These are phyloP conservation scores for Clohesyomyces aquaticus DNA, from an alignment of 495 filamentous ascomycete genomes.

Conservation along the genomic window DNA sequence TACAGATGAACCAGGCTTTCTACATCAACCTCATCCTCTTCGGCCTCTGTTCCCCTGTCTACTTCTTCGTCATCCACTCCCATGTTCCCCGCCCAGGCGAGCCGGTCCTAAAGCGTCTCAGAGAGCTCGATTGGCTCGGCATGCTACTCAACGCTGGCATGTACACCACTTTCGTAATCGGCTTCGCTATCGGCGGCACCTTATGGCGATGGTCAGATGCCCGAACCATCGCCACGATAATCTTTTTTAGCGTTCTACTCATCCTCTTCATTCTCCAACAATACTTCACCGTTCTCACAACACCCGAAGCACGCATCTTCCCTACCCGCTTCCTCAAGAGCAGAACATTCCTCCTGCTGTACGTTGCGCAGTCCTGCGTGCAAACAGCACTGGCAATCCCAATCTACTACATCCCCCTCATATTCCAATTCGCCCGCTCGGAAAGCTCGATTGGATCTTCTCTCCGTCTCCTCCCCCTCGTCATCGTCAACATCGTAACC, in stretches of 20 bases:
- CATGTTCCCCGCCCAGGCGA: conserved; percentile 52
- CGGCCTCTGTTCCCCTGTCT: conserved; percentile 58
- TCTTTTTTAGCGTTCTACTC: conserved; percentile 18
- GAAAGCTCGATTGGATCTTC: conserved; percentile 36
- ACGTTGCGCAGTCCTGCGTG: conserved; percentile 19
- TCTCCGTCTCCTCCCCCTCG: conserved; percentile 41
- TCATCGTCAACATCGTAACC: conserved; percentile 35
- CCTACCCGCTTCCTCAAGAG: conserved; percentile 21
- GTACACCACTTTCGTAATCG: conserved; percentile 33
- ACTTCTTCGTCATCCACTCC: conserved; percentile 59
- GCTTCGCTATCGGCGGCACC: conserved; percentile 26
- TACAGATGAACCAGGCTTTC: conserved; percentile 68
- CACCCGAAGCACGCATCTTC: conserved; percentile 17
- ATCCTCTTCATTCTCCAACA: conserved; percentile 31
- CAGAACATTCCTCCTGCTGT: conserved; percentile 32
- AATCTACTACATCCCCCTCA: conserved; percentile 44
- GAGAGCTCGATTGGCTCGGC: conserved; percentile 49
- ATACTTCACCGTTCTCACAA: conserved; percentile 27
- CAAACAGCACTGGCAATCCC: conserved; percentile 27
- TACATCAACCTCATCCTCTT: conserved; percentile 71
- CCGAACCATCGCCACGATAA: conserved; percentile 22
- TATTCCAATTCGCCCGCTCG: conserved; percentile 36
- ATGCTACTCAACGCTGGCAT: conserved; percentile 39
- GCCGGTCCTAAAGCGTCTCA: conserved; percentile 46
- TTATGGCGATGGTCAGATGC: conserved; percentile 30